Evolutionary conservation across 179 eudicot species (phyloP).

Genomic region (Gypsophila paniculata): DNA sequence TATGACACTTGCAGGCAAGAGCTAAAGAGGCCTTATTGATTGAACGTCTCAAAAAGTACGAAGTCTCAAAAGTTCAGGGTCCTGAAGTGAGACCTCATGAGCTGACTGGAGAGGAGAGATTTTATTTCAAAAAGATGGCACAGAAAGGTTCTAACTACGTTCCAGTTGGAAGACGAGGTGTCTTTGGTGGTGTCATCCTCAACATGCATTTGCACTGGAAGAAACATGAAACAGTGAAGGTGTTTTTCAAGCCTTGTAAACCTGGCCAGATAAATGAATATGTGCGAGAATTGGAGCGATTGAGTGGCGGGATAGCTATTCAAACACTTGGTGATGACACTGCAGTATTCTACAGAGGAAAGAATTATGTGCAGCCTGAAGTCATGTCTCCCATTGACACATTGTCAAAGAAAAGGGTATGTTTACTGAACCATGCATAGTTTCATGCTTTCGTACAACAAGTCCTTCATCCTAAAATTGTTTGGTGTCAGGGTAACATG

Average conservation of each 20-base stretch:
- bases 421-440: constrained; percentile 17
- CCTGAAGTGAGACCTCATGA: constrained; percentile 61
- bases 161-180: constrained; percentile 87
- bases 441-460: background rate
- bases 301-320: constrained; percentile 86
- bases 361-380: constrained; percentile 79
- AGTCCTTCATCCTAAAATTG: background rate
- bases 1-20: constrained; percentile 57
- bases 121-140: constrained; percentile 89
- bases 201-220: constrained; percentile 99
- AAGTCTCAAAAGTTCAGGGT: constrained; percentile 71
- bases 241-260: constrained; percentile 90
- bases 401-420: constrained; percentile 80
- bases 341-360: constrained; percentile 80
- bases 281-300: constrained; percentile 73
- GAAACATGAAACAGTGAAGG: constrained; percentile 92
- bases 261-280: constrained; percentile 86
- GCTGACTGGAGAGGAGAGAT: constrained; percentile 78
- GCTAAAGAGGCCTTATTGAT: constrained; percentile 65
- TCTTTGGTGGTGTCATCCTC: constrained; percentile 92
- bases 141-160: constrained; percentile 89
- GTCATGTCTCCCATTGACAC: constrained; percentile 93
- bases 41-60: constrained; percentile 77
- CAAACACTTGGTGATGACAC: constrained; percentile 80
- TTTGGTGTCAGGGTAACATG: background rate